phyloP scores from a whole-genome alignment of 768 basidiomycete species.

The Hysterangium stoloniferum region DNA sequence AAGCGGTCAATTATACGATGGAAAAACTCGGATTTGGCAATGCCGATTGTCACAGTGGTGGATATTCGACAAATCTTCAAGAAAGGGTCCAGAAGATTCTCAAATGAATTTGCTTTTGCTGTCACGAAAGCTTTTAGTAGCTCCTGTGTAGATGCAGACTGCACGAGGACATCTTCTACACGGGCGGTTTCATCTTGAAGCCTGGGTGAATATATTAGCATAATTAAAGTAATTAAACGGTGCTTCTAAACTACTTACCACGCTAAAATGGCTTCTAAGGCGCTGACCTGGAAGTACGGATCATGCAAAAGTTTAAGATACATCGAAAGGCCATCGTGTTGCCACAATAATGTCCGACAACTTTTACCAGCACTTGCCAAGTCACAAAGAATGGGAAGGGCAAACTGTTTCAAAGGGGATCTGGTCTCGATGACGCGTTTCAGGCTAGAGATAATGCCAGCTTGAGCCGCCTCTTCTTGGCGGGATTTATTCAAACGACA shows the following conservation, averaged over 20 bases:
- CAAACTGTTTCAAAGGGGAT: constrained; percentile 95
- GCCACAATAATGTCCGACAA: constrained; percentile 85
- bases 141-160: constrained; percentile 53
- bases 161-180: constrained; percentile 82
- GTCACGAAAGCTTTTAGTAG: constrained; percentile 75
- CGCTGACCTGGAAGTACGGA: constrained; percentile 87
- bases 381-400: constrained; percentile 93
- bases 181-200: constrained; percentile 91
- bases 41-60: constrained; percentile 57
- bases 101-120: constrained; percentile 85
- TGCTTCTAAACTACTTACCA: constrained; percentile 47
- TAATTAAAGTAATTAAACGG: not conserved
- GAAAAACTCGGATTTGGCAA: constrained; percentile 81
- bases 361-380: constrained; percentile 92
- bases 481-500: constrained; percentile 90
- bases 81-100: constrained; percentile 86
- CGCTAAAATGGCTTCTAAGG: constrained; percentile 81
- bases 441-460: constrained; percentile 88
- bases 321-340: constrained; percentile 80
- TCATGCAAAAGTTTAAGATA: constrained; percentile 75
- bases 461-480: constrained; percentile 95
- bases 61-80: constrained; percentile 88
- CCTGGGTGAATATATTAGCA: constrained; percentile 37
- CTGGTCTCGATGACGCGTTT: constrained; percentile 81
- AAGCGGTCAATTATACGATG: constrained; percentile 81